Base-by-base conservation (phyloP, 192 early-diverging fungal species). In the Podila epicladia region DNA sequence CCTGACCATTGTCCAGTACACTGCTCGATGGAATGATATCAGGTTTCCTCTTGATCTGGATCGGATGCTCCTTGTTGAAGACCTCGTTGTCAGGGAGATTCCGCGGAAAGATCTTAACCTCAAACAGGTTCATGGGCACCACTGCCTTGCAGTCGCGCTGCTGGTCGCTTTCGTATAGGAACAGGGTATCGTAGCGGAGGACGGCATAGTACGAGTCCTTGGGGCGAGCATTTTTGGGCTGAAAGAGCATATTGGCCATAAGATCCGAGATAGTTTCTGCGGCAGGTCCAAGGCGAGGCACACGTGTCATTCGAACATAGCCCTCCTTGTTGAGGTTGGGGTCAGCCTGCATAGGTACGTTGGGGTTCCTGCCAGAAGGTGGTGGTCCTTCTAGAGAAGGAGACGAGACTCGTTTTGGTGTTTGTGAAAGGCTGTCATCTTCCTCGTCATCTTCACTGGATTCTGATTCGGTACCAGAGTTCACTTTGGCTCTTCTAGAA, bases 151-250 rank as follows among this genome's bases (percentile, higher is more conserved):
- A 94, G 65, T 95, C 92, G 38, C 85, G 62, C 82, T 91, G 89
- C 26, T 89, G 84, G 62, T 95, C 95, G 57, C 88, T 87, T 45
- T 93, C 90, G 73, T 96, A 96, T 73, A 96, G 73, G 50, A 93
- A 92, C 38, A 96, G 82, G 15, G 91, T 93, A 64, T 94, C 91
- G 68, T 92, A 89, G 31, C 91, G 89, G 31, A 96, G 75, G 1
- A 94, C 92, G 1, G 85, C 94, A 70, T 89, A 96, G 64, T 89
- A 89, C 45, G 85, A 77, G 53, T 91, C 89, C 48, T 87, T 77
- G 48, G 73, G 73, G 22, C 77, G 76, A 28, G 77, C 66, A 62
- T 80, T 80, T 57, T 80, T 80, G 28, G 70, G 77, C 45, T 80
- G 77, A 63, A 80, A 80, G 19, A 80, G 67, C 57, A 80, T 80